A percentile compares a stretch with the other conserved stretches of the same genome.
Conservation (phyloP, 2,329 filamentous ascomycete species). For the Phialophora tarda region DNA sequence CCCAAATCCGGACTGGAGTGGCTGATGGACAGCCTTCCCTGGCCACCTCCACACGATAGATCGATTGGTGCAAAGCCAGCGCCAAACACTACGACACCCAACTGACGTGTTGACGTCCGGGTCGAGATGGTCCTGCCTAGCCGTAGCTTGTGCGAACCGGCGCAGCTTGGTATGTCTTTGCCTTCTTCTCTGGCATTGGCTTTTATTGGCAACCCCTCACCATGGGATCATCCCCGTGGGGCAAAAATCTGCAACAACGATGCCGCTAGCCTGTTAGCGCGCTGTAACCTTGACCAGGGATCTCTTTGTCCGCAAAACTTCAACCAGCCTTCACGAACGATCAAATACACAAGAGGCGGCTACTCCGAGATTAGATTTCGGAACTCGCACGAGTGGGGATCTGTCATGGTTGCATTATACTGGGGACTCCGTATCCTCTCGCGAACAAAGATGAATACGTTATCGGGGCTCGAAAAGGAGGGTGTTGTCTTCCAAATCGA, state of each 20-base stretch:
- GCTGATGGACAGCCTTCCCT: conserved; percentile 14
- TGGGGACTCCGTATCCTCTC: neutral
- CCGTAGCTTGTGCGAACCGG: neutral
- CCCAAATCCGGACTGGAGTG: conserved; percentile 10
- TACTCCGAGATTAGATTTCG: conserved; percentile 24
- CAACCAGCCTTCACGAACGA: conserved; percentile 5
- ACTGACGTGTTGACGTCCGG: neutral
- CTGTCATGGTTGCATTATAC: conserved; percentile 9
- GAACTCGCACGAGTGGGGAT: conserved; percentile 11
- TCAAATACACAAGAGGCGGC: conserved; percentile 5
- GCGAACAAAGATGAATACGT: neutral
- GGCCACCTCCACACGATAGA: no score
- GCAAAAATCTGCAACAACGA: conserved; percentile 14
- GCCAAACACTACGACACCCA: neutral
- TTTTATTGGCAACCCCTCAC: conserved; percentile 9
- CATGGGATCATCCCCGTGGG: conserved; percentile 15
- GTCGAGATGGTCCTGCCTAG: neutral
- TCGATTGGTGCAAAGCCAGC: conserved; percentile 2
- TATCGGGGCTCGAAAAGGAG: neutral
- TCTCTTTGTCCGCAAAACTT: neutral
- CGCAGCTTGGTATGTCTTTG: conserved; percentile 12
- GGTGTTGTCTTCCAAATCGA: neutral
- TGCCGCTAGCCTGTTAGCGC: conserved; percentile 5
- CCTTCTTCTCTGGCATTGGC: conserved; percentile 4
- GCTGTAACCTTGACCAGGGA: conserved; percentile 25